phyloP scores from a whole-genome alignment of 495 filamentous ascomycete species.

The Hypomontagnella monticulosa region DNA sequence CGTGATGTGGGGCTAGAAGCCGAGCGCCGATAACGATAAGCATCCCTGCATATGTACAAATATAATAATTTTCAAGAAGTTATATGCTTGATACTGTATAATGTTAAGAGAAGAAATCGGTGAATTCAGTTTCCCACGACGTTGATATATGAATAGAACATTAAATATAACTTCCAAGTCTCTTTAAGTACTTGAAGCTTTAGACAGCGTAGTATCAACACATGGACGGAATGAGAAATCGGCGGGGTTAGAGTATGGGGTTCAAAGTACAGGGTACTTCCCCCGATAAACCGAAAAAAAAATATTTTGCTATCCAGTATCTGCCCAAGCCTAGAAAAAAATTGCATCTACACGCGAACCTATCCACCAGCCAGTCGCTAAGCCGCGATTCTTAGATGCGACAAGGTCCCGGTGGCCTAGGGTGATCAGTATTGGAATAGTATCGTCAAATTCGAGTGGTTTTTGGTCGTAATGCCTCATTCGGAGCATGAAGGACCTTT shows the following conservation, averaged over 20 bases:
- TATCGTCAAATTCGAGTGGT: background rate
- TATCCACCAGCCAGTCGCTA: constrained; percentile 2
- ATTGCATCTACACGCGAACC: constrained; percentile 25
- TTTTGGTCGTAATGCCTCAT: constrained; percentile 54
- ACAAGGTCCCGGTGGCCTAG: background rate
- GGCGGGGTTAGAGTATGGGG: background rate
- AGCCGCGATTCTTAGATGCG: constrained; percentile 21
- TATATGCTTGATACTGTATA: no score
- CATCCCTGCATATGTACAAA: background rate
- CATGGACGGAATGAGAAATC: background rate
- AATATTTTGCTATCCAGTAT: constrained; percentile 21
- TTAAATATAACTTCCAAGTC: no score
- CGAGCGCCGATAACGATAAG: constrained; percentile 20
- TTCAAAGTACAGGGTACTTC: constrained; percentile 17
- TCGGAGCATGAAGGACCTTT: constrained; percentile 62
- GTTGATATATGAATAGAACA: no score
- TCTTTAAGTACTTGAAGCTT: no score
- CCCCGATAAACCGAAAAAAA: constrained; percentile 4
- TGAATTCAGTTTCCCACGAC: no score
- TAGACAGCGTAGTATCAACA: no score
- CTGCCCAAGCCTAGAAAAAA: constrained; percentile 39
- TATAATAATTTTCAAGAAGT: no score
- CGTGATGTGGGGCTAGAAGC: constrained; percentile 5
- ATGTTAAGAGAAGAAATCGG: no score
- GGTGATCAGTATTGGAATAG: background rate